A percentile compares a stretch with the other conserved stretches of the same genome.
Evolutionary conservation across 192 early-diverging fungal genomes (phyloP).

Genomic region (Coemansia sp.): DNA sequence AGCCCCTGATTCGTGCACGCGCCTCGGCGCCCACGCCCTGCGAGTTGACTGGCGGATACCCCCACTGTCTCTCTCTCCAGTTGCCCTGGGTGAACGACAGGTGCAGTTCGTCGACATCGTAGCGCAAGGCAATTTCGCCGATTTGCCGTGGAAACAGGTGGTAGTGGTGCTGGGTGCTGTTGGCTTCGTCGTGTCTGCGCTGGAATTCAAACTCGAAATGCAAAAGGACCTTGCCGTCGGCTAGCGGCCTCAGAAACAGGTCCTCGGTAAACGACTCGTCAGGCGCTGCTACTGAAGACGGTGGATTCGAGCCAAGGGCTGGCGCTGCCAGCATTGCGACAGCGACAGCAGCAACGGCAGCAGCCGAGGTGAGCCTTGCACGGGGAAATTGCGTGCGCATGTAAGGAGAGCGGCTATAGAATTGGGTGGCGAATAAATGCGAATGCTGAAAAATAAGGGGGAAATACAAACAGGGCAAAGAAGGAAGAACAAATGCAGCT

Average conservation of each 20-base stretch:
- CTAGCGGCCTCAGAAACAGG: conserved; percentile 69
- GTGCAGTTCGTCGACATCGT: conserved; percentile 77
- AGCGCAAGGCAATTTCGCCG: conserved; percentile 78
- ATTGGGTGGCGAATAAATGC: no score
- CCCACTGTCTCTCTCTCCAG: conserved; percentile 84
- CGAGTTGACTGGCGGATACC: conserved; percentile 56
- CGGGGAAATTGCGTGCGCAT: not conserved
- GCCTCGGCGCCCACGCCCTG: conserved; percentile 79
- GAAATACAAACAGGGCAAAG: not conserved
- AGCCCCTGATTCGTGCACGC: conserved; percentile 63
- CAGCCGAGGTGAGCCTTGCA: not conserved
- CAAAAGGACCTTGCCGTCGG: conserved; percentile 78
- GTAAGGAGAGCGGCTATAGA: not conserved
- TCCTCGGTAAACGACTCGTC: conserved; percentile 66
- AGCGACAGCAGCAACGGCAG: not conserved
- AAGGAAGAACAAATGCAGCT: not conserved
- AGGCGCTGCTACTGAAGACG: not conserved
- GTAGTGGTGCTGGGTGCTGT: conserved; percentile 66
- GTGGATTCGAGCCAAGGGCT: not conserved
- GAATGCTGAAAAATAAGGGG: not conserved
- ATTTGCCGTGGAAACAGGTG: conserved; percentile 80
- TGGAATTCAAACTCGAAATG: conserved; percentile 76
- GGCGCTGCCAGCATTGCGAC: not conserved
- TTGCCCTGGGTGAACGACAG: conserved; percentile 89
- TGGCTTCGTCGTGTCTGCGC: conserved; percentile 20